A percentile compares a stretch with the other conserved stretches of the same genome.
Conservation (phyloP, 2,329 filamentous ascomycete species). For the Colletotrichum phormii region DNA sequence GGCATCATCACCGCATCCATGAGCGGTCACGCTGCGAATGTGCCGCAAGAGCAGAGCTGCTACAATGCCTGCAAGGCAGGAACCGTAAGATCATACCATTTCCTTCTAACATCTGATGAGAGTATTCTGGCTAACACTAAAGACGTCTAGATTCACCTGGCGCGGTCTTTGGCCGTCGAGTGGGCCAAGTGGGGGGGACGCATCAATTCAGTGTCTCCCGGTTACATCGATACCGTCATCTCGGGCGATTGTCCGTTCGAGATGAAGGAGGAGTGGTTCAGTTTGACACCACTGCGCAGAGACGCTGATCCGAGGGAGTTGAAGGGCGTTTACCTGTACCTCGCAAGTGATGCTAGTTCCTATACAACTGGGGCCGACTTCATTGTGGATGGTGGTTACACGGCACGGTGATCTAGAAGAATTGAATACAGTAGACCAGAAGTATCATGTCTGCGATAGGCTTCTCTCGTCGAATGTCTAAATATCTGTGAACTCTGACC, state of each 20-base stretch:
- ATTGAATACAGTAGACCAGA: no score
- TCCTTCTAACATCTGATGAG: not conserved
- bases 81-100: slow-evolving; percentile 51
- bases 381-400: slow-evolving; percentile 46
- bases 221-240: slow-evolving; percentile 52
- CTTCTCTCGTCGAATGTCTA: no score
- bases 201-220: slow-evolving; percentile 47
- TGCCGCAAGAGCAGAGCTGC: slow-evolving; percentile 78
- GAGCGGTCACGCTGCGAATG: slow-evolving; percentile 47
- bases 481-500: no score
- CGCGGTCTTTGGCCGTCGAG: slow-evolving; percentile 46
- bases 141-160: slow-evolving; percentile 43
- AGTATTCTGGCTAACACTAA: not conserved
- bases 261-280: slow-evolving; percentile 49
- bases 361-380: slow-evolving; percentile 48
- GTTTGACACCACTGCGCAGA: slow-evolving; percentile 44
- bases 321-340: slow-evolving; percentile 47
- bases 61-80: slow-evolving; percentile 88
- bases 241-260: slow-evolving; percentile 47
- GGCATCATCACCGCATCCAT: slow-evolving; percentile 49
- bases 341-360: slow-evolving; percentile 47
- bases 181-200: slow-evolving; percentile 41
- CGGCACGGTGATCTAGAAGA: not conserved
- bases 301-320: slow-evolving; percentile 46
- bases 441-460: no score